Percentiles rank a stretch among this genome's conserved stretches.
phyloP scores from a whole-genome alignment of 306 rosid species.

The Quercus bicolor region DNA sequence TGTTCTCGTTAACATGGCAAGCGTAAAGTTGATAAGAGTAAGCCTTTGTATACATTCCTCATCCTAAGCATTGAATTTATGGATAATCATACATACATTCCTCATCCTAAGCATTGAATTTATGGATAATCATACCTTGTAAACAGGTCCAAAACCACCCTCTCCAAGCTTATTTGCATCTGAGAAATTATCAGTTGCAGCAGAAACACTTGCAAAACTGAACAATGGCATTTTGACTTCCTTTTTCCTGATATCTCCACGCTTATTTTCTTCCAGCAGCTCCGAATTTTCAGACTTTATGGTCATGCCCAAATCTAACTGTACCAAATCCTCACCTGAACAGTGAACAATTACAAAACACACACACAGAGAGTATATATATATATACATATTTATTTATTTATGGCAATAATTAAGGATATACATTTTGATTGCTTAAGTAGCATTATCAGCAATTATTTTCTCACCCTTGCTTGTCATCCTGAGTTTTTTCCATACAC shows the following conservation, averaged over 20 bases:
- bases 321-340: conserved; percentile 32
- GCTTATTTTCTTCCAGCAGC: neutral
- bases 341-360: neutral
- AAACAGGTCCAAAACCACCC: conserved; percentile 49
- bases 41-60: too few relatives aligned
- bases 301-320: conserved; percentile 26
- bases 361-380: neutral
- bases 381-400: too few relatives aligned
- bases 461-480: conserved; percentile 14
- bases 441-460: neutral
- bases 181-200: conserved; percentile 27
- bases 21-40: neutral
- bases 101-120: neutral
- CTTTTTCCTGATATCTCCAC: neutral
- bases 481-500: neutral
- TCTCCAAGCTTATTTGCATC: conserved; percentile 33
- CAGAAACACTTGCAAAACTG: conserved; percentile 34
- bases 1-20: neutral
- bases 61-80: neutral
- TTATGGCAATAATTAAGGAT: neutral
- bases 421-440: neutral
- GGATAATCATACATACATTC: neutral
- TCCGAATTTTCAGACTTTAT: neutral
- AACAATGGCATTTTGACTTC: conserved; percentile 37
- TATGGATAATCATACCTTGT: conserved; percentile 22